Conservation (phyloP, 2,329 filamentous ascomycete species). For the Fusarium sp. region DNA sequence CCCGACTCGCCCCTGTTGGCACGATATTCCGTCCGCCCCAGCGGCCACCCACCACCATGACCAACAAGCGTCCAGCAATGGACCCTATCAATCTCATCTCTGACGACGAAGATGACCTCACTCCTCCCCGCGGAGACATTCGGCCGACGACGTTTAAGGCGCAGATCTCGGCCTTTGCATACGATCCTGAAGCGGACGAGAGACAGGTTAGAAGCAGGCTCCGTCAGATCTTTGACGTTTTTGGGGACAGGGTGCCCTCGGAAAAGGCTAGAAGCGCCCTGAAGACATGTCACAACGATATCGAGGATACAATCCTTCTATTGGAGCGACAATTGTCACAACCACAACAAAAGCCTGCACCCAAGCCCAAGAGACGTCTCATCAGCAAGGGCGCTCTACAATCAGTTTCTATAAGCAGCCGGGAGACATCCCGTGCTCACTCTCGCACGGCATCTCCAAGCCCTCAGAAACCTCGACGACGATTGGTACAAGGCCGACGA, state of each 20-base stretch:
- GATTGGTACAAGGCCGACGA: constrained; percentile 51
- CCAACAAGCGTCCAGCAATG: constrained; percentile 49
- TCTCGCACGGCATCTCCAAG: constrained; percentile 40
- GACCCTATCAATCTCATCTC: constrained; percentile 58
- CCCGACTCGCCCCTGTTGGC: constrained; percentile 76
- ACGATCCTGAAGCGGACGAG: constrained; percentile 57
- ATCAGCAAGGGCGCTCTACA: constrained; percentile 46
- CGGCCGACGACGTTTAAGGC: constrained; percentile 65
- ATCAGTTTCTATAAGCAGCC: constrained; percentile 24
- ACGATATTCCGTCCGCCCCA: constrained; percentile 69
- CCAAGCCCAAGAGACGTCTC: constrained; percentile 44
- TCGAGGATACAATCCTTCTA: constrained; percentile 49
- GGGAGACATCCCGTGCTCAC: constrained; percentile 22
- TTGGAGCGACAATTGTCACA: constrained; percentile 37
- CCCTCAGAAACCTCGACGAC: constrained; percentile 46
- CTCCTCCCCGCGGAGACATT: constrained; percentile 66
- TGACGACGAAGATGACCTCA: constrained; percentile 56
- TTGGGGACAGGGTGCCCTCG: constrained; percentile 45
- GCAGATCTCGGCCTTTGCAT: constrained; percentile 52
- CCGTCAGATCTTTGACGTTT: constrained; percentile 50
- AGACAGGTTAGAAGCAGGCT: constrained; percentile 48
- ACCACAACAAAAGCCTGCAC: constrained; percentile 8
- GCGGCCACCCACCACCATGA: constrained; percentile 36
- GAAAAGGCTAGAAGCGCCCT: constrained; percentile 48
- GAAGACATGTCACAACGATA: constrained; percentile 44